Base-by-base conservation (phyloP, 805 yeast species). In the Metschnikowia reukaufii region DNA sequence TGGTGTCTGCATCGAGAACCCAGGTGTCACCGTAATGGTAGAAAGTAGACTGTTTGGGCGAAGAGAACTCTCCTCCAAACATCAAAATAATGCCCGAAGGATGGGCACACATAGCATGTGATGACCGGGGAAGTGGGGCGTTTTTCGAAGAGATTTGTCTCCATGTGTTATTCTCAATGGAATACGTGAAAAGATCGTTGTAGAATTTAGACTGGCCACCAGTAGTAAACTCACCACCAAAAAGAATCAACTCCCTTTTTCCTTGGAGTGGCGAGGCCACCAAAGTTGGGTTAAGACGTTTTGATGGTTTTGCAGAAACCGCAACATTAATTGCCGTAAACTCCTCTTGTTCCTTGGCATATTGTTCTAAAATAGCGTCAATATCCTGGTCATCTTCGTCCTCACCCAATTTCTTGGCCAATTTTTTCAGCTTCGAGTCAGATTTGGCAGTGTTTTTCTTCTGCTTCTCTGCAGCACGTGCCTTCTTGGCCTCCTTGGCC, bases 1-100 rank as follows among this genome's bases (percentile, higher is more conserved):
- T 89, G 15, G 85, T 74, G 27, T 77, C 81, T 1, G 91, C 79
- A 59, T 94, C 98, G 49, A 92, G 71, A 39, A 92, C 76, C 99
- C 99, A 92, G 4, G 97, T 86, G 62, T 92, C 99, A 15, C 96
- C 92, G 64, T 88, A 92, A 66, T 92, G 99, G 64, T 94, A 94
- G 66, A 92, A 92, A 0, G 97, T 89, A 42, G 88, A 82, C 65
- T 92, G 99, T 59, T 92, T 92, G 3, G 98, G 98, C 13, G 96
- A 87, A 1, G 97, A 88, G 58, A 94, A 92, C 67, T 92, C 99
- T 59, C 99, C 99, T 41, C 98, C 99, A 68, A 89, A 94, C 73
- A 92, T 67, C 49, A 92, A 64, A 21, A 88, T 78, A 2, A 91
- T 72, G 9, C 98, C 98, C 2, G 90, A 81, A 1, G 97, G 96